phyloP scores from a whole-genome alignment of 2,329 filamentous ascomycete species.

The Trichophyton benhamiae region DNA sequence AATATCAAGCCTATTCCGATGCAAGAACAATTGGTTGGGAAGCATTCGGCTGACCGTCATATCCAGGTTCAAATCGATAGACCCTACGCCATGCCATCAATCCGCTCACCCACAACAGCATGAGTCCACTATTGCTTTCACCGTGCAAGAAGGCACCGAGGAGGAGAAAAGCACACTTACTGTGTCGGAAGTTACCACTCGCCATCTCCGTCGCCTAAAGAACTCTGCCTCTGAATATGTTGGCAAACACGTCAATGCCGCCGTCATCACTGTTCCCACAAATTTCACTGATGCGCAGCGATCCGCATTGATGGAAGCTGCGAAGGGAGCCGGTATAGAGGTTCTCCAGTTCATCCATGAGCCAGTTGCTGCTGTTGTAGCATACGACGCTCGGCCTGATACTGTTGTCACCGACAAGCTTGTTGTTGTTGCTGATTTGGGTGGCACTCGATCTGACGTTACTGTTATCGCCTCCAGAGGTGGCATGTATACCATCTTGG shows the following conservation, averaged over 20 bases:
- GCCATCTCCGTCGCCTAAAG: constrained; percentile 71
- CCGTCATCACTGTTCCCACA: constrained; percentile 85
- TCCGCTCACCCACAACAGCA: constrained; percentile 77
- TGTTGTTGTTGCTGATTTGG: constrained; percentile 81
- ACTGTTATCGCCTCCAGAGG: constrained; percentile 81
- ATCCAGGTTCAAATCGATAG: constrained; percentile 78
- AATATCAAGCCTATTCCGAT: constrained; percentile 17
- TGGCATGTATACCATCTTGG: constrained; percentile 91
- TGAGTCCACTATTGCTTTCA: constrained; percentile 63
- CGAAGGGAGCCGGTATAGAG: constrained; percentile 70
- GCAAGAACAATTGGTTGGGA: background rate
- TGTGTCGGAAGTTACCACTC: constrained; percentile 69
- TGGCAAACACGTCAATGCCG: constrained; percentile 86
- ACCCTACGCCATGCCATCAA: constrained; percentile 86
- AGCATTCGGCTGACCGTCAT: background rate
- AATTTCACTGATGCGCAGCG: constrained; percentile 85
- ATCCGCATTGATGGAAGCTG: constrained; percentile 62
- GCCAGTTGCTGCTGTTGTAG: constrained; percentile 75
- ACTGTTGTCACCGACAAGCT: constrained; percentile 69
- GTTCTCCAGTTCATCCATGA: constrained; percentile 88
- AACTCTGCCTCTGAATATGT: constrained; percentile 81
- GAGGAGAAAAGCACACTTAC: constrained; percentile 57
- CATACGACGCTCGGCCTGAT: constrained; percentile 78
- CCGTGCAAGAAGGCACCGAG: constrained; percentile 60
- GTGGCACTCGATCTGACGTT: constrained; percentile 84